Base-by-base conservation (phyloP, 371 early-diverging fungal genomes). In the Fennellomyces sp. region DNA sequence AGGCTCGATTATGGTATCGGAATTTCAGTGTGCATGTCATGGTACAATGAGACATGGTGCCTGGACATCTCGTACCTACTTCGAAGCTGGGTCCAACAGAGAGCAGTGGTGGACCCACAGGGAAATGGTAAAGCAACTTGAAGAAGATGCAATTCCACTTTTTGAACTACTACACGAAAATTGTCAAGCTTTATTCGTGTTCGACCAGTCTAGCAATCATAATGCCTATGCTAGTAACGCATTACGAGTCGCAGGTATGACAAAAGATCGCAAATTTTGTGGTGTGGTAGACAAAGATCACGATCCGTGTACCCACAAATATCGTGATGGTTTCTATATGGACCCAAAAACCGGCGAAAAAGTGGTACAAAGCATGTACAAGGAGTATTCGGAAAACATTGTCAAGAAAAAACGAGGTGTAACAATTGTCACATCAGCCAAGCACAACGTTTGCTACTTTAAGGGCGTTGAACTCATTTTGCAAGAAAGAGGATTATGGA, bases 21-120 rank as follows among this genome's bases (percentile, higher is more conserved):
- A 56, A 41, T 62, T 62, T 2, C 56, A 62, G 19, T 52, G 63
- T 25, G 25, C 51, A 11, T 58, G 63, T 45, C 61, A 54, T 31
- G 54, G 61, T 8, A 61, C 55, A 3, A 61, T 61, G 61, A 15
- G 35, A 17, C 5, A 17, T 11, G 19, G 17, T 11, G 49, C n/a
- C 3, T 30, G 33, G 61, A 30, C 19, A 29, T 53, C 61, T 1
- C 11, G 61, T n/a, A 45, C 7, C 11, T 15, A 19, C 19, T 50
- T 58, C 39, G 11, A 15, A 5, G 53, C 53, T 23, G 61, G 61
- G 11, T 5, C 23, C 10, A 47, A 31, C 17, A 29, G 53, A 4
- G 53, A 60, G 1, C 47, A 47, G 29, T 60, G 33, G 15, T 59
- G 59, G 64, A 39, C 51, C 5, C 29, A 17, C 12, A 41, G 47